phyloP scores from a whole-genome alignment of 2,329 filamentous ascomycete species.

The Didymella arachidicola region DNA sequence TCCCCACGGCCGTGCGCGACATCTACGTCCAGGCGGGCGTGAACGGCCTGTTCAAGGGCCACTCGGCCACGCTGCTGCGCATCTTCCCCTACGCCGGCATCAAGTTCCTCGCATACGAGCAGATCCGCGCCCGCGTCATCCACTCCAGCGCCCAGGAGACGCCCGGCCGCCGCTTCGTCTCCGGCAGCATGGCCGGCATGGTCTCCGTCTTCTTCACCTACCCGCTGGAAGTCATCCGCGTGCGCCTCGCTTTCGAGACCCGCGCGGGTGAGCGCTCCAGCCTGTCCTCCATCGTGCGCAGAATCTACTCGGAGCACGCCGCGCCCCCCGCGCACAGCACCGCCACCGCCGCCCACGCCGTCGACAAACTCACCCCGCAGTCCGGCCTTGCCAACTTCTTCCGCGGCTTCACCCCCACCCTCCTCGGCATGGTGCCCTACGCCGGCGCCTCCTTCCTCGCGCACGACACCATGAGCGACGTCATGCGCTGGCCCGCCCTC shows the following conservation, averaged over 20 bases:
- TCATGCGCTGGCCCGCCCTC: slow-evolving; percentile 74
- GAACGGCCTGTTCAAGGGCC: slow-evolving; percentile 85
- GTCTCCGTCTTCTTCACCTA: slow-evolving; percentile 97
- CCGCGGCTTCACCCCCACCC: slow-evolving; percentile 86
- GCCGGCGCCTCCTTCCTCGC: slow-evolving; percentile 95
- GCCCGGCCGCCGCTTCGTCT: slow-evolving; percentile 74
- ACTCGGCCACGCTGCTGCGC: slow-evolving; percentile 90
- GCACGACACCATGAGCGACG: slow-evolving; percentile 87
- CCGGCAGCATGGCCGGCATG: slow-evolving; percentile 79
- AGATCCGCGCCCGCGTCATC: slow-evolving; percentile 84
- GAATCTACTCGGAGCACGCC: slow-evolving; percentile 82
- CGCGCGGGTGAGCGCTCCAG: slow-evolving; percentile 74
- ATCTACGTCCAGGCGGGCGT: slow-evolving; percentile 80
- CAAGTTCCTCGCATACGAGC: slow-evolving; percentile 98
- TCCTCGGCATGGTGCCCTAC: slow-evolving; percentile 96
- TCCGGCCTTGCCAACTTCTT: slow-evolving; percentile 90
- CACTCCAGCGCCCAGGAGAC: slow-evolving; percentile 77
- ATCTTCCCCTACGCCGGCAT: slow-evolving; percentile 98
- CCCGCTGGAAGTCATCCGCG: slow-evolving; percentile 89
- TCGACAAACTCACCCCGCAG: slow-evolving; percentile 65
- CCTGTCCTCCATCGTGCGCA: slow-evolving; percentile 76
- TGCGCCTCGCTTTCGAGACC: slow-evolving; percentile 94
- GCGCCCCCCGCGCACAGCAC: slow-evolving; percentile 44
- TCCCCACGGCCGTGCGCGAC: slow-evolving; percentile 80
- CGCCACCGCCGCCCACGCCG: slow-evolving; percentile 52